Evolutionary conservation across 2,329 filamentous ascomycete species (phyloP).

Genomic region (Talaromyces sp.): DNA sequence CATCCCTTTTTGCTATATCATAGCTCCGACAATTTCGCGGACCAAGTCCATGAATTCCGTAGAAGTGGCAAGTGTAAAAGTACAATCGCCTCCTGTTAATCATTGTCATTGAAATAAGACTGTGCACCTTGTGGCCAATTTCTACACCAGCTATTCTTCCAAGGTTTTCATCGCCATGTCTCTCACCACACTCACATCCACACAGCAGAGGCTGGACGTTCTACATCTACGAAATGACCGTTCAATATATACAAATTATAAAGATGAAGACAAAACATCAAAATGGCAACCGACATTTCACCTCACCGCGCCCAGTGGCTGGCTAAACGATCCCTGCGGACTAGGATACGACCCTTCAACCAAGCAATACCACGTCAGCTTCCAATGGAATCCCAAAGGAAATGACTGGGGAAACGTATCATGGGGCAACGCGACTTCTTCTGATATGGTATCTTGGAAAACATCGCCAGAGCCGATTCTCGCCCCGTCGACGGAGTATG

Average conservation of each 20-base stretch:
- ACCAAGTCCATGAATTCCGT: background rate
- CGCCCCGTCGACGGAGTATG: constrained; percentile 37
- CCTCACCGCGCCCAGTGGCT: constrained; percentile 37
- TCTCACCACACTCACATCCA: background rate
- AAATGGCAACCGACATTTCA: constrained; percentile 37
- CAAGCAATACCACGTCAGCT: constrained; percentile 43
- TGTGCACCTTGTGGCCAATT: background rate
- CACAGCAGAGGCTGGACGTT: background rate
- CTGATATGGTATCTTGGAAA: constrained; percentile 42
- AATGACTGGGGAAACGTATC: constrained; percentile 46
- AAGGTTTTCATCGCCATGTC: background rate
- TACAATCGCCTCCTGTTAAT: background rate
- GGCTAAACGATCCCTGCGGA: constrained; percentile 49
- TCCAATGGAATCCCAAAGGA: constrained; percentile 46
- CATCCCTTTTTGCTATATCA: background rate
- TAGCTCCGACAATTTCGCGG: background rate
- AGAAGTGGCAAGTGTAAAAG: background rate
- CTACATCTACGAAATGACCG: background rate
- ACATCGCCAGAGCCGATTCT: constrained; percentile 31
- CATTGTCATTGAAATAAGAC: background rate
- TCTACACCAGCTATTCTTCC: background rate
- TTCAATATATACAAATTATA: background rate
- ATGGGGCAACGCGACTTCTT: constrained; percentile 43
- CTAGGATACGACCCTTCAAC: constrained; percentile 42
- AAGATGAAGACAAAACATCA: background rate